phyloP scores from a whole-genome alignment of 2,329 filamentous ascomycete species.

The Volutella citrinella region DNA sequence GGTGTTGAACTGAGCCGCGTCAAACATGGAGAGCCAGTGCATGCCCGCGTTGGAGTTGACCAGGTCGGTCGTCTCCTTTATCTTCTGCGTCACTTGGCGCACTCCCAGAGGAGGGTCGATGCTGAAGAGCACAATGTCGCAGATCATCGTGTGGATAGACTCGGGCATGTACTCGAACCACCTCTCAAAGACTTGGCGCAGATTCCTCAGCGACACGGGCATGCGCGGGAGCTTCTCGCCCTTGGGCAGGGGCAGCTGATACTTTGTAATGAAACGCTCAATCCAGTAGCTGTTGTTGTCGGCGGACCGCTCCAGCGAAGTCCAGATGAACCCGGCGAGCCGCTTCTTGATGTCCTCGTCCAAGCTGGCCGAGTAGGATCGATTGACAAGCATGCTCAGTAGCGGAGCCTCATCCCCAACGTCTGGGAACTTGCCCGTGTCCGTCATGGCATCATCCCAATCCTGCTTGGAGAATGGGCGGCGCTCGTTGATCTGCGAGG shows the following conservation, averaged over 20 bases:
- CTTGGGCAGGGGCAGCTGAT: conserved; percentile 20
- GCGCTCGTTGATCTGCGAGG: conserved; percentile 29
- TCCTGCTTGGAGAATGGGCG: conserved; percentile 22
- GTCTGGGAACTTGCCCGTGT: conserved; percentile 5
- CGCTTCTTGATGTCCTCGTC: conserved; percentile 6
- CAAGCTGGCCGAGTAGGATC: neutral
- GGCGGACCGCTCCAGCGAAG: conserved; percentile 24
- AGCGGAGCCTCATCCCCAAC: conserved; percentile 11
- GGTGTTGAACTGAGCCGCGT: conserved; percentile 17
- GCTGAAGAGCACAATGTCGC: conserved; percentile 17
- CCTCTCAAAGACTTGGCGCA: conserved; percentile 11
- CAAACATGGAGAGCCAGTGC: conserved; percentile 34
- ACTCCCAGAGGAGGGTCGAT: conserved; percentile 20
- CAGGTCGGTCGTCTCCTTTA: conserved; percentile 22
- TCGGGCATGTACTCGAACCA: conserved; percentile 14
- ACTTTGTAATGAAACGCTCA: conserved; percentile 27
- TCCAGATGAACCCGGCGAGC: conserved; percentile 22
- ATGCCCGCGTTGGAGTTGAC: conserved; percentile 25
- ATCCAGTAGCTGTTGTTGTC: conserved; percentile 30
- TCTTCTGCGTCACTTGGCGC: conserved; percentile 16
- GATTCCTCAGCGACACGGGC: conserved; percentile 15
- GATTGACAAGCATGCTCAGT: conserved; percentile 6
- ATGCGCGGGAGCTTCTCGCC: conserved; percentile 21
- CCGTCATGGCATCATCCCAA: conserved; percentile 19
- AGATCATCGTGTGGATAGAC: conserved; percentile 16